These are phyloP conservation scores for Puccinia coronata DNA, from an alignment of 1,284 basidiomycete species.

Conservation along the genomic window DNA sequence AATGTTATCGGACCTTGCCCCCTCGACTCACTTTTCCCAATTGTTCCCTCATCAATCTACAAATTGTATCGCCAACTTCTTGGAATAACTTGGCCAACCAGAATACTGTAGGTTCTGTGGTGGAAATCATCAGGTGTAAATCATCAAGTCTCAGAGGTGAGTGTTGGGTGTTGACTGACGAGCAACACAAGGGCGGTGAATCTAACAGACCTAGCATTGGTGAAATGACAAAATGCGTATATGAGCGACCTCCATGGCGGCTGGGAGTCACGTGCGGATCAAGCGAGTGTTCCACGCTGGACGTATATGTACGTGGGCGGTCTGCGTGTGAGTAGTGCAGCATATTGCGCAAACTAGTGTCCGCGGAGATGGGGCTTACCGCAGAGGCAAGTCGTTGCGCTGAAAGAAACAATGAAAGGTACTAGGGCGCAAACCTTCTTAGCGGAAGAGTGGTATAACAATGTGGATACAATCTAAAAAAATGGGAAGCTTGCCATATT, in stretches of 20 bases:
- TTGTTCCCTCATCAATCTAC: conserved; percentile 27
- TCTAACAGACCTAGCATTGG: not conserved
- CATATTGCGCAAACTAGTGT: conserved; percentile 33
- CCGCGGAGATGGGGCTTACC: conserved; percentile 32
- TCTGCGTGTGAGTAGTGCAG: not conserved
- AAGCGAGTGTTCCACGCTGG: conserved; percentile 10
- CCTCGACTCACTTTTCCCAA: conserved; percentile 40
- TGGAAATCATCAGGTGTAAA: not conserved
- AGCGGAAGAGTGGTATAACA: not conserved
- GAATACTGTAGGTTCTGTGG: not conserved
- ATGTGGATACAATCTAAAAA: no score
- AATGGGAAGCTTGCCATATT: conserved; percentile 25
- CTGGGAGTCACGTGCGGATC: conserved; percentile 46
- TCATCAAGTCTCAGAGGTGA: no score
- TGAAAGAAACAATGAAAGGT: not conserved
- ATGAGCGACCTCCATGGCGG: conserved; percentile 25
- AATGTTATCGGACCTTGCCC: conserved; percentile 27
- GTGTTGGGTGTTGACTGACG: conserved; percentile 18
- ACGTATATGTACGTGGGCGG: not conserved
- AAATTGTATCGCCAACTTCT: not conserved
- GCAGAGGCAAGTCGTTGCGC: conserved; percentile 41
- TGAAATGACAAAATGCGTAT: conserved; percentile 16
- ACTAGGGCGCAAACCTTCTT: not conserved
- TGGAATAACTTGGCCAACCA: not conserved
- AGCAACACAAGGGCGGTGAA: not conserved